These are phyloP conservation scores for Hibiscus syriacus DNA, from an alignment of 345 rosid genomes.

Conservation along the genomic window DNA sequence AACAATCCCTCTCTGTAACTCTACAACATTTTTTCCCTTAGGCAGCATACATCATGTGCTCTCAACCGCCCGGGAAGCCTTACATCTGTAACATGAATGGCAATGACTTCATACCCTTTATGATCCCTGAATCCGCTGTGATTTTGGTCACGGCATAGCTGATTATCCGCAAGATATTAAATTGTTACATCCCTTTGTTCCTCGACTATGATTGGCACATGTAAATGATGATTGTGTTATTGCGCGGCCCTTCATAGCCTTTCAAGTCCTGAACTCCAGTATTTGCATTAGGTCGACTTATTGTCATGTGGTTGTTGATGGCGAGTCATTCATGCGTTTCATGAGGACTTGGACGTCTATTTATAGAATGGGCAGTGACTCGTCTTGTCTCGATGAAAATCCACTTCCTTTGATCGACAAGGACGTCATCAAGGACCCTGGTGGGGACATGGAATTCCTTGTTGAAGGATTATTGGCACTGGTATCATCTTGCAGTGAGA, in stretches of 20 bases:
- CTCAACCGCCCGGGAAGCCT: slow-evolving; percentile 19
- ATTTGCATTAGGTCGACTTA: slow-evolving; percentile 22
- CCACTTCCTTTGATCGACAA: slow-evolving; percentile 13
- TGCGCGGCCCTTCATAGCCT: slow-evolving; percentile 15
- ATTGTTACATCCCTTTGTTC: slow-evolving; percentile 20
- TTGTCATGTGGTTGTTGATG: slow-evolving; percentile 33
- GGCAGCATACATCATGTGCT: too few relatives aligned
- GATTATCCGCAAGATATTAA: slow-evolving; percentile 20
- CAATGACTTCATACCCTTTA: slow-evolving; percentile 23
- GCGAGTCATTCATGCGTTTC: slow-evolving; percentile 30
- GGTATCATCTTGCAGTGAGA: not conserved
- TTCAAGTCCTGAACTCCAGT: slow-evolving; percentile 32
- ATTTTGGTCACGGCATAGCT: slow-evolving; percentile 14
- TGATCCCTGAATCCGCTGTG: slow-evolving; percentile 26
- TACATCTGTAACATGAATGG: slow-evolving; percentile 21
- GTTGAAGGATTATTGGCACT: too few relatives aligned
- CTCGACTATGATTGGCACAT: slow-evolving; percentile 12
- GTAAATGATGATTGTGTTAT: not conserved
- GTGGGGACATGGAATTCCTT: slow-evolving; percentile 13
- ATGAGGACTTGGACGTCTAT: slow-evolving; percentile 34
- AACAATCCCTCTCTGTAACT: too few relatives aligned
- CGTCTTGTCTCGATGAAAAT: not conserved
- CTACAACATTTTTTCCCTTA: too few relatives aligned
- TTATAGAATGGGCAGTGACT: not conserved
- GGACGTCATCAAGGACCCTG: slow-evolving; percentile 17